Conservation (phyloP, 768 basidiomycete genomes). For the Holtermanniella nyarrowii region DNA sequence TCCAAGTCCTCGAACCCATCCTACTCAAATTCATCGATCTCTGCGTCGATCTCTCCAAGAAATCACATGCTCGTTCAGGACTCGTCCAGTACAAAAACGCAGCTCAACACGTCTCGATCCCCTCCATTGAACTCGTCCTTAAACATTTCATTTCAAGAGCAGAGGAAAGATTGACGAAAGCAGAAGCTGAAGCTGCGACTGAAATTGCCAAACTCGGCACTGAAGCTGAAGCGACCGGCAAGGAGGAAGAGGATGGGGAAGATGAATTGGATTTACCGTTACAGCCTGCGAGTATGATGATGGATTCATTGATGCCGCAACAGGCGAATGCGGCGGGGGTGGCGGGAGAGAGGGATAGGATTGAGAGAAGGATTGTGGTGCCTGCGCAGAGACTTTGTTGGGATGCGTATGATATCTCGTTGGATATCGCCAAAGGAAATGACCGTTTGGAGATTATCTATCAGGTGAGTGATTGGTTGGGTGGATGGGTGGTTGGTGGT, state of each 20-base stretch:
- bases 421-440: constrained; percentile 94
- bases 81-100: constrained; percentile 98
- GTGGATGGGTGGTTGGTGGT: no score
- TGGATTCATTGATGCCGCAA: constrained; percentile 78
- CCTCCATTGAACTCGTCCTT: constrained; percentile 84
- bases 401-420: constrained; percentile 91
- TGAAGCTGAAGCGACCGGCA: constrained; percentile 9
- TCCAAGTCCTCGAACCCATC: constrained; percentile 84
- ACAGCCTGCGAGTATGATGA: constrained; percentile 81
- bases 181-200: constrained; percentile 41
- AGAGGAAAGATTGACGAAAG: constrained; percentile 37
- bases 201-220: constrained; percentile 35
- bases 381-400: constrained; percentile 98
- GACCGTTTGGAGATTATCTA: constrained; percentile 84
- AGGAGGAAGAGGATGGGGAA: constrained; percentile 43
- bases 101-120: constrained; percentile 82
- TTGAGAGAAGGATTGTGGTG: constrained; percentile 86
- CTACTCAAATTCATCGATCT: constrained; percentile 92
- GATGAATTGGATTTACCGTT: constrained; percentile 94
- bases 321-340: constrained; percentile 43
- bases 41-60: constrained; percentile 89
- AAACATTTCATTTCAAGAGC: constrained; percentile 58
- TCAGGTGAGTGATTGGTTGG: constrained; percentile 67
- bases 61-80: constrained; percentile 84
- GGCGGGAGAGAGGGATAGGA: constrained; percentile 69